These are phyloP conservation scores for Aspergillus saccharolyticus DNA, from an alignment of 495 filamentous ascomycete species.

Conservation along the genomic window DNA sequence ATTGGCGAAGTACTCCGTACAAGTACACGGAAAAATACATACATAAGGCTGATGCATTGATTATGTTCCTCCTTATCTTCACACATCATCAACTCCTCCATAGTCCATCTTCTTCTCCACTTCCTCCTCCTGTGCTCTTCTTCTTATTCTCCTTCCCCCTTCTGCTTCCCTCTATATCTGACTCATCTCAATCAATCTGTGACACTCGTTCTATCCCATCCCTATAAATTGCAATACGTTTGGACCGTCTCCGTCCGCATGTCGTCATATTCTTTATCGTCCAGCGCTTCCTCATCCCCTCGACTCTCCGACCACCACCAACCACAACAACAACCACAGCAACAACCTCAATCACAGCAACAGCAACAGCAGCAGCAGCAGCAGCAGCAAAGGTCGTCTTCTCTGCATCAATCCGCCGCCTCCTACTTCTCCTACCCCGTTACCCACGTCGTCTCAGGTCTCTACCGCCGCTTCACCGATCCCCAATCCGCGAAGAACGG, in stretches of 20 bases:
- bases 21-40: neutral
- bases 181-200: constrained; percentile 7
- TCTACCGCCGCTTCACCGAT: constrained; percentile 51
- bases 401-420: constrained; percentile 32
- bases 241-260: neutral
- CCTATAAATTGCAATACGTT: neutral
- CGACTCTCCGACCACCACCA: constrained; percentile 30
- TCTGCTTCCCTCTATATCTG: too few species aligned
- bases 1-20: too few species aligned
- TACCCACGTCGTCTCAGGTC: constrained; percentile 47
- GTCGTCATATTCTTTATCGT: constrained; percentile 12
- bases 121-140: neutral
- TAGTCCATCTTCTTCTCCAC: constrained; percentile 7
- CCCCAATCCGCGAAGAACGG: constrained; percentile 25
- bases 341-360: too few species aligned
- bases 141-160: neutral
- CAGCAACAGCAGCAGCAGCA: constrained; percentile 13
- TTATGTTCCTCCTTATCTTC: neutral
- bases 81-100: constrained; percentile 4
- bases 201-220: constrained; percentile 23
- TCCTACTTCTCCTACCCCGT: constrained; percentile 54
- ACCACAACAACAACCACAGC: constrained; percentile 25
- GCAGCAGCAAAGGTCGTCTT: constrained; percentile 12
- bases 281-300: constrained; percentile 22
- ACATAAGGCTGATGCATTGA: neutral